A percentile compares a stretch with the other conserved stretches of the same genome.
phyloP scores from a whole-genome alignment of 2,329 filamentous ascomycete species.

The Colletotrichum salicis region DNA sequence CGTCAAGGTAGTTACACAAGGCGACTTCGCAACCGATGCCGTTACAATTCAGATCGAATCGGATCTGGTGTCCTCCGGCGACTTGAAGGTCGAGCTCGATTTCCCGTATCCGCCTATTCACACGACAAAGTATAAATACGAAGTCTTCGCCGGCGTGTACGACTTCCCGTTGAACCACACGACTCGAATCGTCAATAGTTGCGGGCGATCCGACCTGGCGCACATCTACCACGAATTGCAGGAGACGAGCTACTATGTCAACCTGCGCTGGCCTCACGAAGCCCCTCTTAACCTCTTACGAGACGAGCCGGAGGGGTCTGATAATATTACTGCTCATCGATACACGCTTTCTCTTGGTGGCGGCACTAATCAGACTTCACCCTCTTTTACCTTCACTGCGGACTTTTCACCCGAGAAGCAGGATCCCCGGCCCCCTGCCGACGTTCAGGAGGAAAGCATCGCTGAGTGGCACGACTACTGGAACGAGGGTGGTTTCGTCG shows the following conservation, averaged over 20 bases:
- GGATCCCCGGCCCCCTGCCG: conserved; percentile 39
- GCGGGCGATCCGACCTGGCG: conserved; percentile 34
- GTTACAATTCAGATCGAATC: conserved; percentile 51
- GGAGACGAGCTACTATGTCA: conserved; percentile 51
- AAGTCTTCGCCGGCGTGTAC: conserved; percentile 54
- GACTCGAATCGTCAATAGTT: conserved; percentile 41
- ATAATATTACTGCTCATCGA: conserved; percentile 43
- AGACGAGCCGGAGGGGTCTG: conserved; percentile 40
- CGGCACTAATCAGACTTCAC: not conserved
- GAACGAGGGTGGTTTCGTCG: conserved; percentile 53
- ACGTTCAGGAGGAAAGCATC: conserved; percentile 40
- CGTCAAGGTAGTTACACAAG: conserved; percentile 49
- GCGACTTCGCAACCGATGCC: conserved; percentile 51
- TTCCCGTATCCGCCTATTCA: conserved; percentile 55
- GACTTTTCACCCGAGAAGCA: conserved; percentile 45
- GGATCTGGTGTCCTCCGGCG: conserved; percentile 44
- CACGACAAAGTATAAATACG: conserved; percentile 53
- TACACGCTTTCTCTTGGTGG: conserved; percentile 42
- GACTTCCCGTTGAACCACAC: conserved; percentile 52
- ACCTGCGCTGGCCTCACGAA: conserved; percentile 46
- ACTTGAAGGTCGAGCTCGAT: conserved; percentile 52
- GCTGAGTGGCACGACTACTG: conserved; percentile 49
- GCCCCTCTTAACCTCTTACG: conserved; percentile 31
- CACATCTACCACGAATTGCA: conserved; percentile 50
- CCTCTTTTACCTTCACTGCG: conserved; percentile 45